phyloP scores from a whole-genome alignment of 225 moss, liverwort and hornwort genomes.

The Physcomitrellopsis africana region DNA sequence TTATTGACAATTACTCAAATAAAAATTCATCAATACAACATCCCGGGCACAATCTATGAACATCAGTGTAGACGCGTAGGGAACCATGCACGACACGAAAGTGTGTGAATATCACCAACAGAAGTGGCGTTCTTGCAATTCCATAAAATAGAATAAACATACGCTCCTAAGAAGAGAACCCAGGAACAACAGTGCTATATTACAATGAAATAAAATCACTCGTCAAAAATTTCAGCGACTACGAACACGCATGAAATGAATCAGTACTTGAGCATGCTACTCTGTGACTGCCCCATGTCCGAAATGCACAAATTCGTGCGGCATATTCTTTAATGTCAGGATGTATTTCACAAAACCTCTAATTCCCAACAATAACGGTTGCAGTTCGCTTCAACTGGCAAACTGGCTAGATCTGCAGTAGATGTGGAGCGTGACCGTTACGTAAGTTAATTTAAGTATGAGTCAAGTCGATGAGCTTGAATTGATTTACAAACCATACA shows the following conservation, averaged over 20 bases:
- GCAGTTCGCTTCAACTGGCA: conserved; percentile 7
- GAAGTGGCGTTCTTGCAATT: too few species aligned
- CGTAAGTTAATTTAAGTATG: conserved; percentile 10
- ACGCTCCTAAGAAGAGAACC: neutral
- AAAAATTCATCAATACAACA: too few species aligned
- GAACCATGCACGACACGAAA: too few species aligned
- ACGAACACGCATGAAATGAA: neutral
- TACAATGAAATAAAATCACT: conserved; percentile 18
- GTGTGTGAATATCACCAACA: too few species aligned
- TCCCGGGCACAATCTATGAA: too few species aligned
- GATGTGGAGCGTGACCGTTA: neutral
- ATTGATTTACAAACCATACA: conserved; percentile 12
- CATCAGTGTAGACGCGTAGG: too few species aligned
- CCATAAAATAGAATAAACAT: too few species aligned
- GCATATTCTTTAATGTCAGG: neutral
- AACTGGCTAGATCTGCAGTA: conserved; percentile 18
- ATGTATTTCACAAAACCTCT: neutral
- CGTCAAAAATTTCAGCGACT: conserved; percentile 8
- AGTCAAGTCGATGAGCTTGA: conserved; percentile 7
- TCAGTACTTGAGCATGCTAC: neutral
- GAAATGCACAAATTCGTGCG: conserved; percentile 20
- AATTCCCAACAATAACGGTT: conserved; percentile 9
- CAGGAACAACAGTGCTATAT: conserved; percentile 16
- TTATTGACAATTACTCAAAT: too few species aligned
- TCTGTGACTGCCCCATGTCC: conserved; percentile 1